These are phyloP conservation scores for Byssothecium circinans DNA, from an alignment of 2,329 filamentous ascomycete genomes.

Conservation along the genomic window DNA sequence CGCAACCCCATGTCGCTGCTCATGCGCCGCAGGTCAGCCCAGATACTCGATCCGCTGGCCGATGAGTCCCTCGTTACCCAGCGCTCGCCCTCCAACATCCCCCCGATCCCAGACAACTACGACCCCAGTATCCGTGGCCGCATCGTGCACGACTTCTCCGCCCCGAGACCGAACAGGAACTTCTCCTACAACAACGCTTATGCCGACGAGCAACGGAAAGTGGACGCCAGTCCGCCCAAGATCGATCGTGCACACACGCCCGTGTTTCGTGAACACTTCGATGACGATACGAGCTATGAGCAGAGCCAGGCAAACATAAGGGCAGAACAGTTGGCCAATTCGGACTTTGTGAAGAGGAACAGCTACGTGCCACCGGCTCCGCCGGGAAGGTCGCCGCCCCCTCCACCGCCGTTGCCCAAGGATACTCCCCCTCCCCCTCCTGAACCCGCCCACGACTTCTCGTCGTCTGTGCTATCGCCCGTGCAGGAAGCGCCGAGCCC, in stretches of 20 bases:
- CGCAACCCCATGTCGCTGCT: conserved; percentile 64
- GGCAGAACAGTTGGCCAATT: conserved; percentile 52
- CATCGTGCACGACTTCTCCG: conserved; percentile 66
- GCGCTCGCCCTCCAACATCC: conserved; percentile 48
- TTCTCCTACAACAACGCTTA: conserved; percentile 40
- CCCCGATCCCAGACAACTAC: conserved; percentile 61
- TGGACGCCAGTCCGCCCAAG: conserved; percentile 33
- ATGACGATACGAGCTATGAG: conserved; percentile 51
- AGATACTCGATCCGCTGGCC: conserved; percentile 48
- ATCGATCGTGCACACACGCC: conserved; percentile 55
- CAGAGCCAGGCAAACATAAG: conserved; percentile 47
- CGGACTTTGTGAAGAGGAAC: conserved; percentile 50
- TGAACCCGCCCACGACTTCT: conserved; percentile 23
- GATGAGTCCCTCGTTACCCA: conserved; percentile 56
- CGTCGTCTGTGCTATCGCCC: conserved; percentile 34
- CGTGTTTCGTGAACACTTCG: conserved; percentile 63
- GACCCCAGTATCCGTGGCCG: conserved; percentile 65
- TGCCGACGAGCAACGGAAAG: conserved; percentile 16
- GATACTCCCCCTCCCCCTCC: conserved; percentile 12
- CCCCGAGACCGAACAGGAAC: conserved; percentile 55
- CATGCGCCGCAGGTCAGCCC: conserved; percentile 59
- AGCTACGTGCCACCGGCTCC: conserved; percentile 36
- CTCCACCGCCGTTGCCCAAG: conserved; percentile 12
- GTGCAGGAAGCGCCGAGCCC: conserved; percentile 37
- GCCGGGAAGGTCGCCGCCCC: conserved; percentile 18